These are phyloP conservation scores for Tricladium varicosporioides DNA, from an alignment of 2,329 filamentous ascomycete species.

Conservation along the genomic window DNA sequence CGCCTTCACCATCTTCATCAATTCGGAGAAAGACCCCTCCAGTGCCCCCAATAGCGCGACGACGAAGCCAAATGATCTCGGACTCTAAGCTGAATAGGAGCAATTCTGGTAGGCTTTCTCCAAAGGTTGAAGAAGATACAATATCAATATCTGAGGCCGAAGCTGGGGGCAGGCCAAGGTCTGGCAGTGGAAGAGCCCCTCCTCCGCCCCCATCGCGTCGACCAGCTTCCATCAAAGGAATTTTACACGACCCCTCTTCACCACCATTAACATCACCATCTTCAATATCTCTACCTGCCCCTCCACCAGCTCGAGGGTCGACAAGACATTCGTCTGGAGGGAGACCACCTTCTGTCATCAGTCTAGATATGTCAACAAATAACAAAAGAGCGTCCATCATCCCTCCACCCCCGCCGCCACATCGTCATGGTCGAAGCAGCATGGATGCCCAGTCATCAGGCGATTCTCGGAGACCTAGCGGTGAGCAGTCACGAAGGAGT, in stretches of 20 bases:
- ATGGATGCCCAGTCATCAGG: slow-evolving; percentile 25
- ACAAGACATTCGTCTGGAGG: slow-evolving; percentile 21
- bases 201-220: slow-evolving; percentile 35
- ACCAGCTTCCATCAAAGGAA: slow-evolving; percentile 22
- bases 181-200: slow-evolving; percentile 26
- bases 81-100: slow-evolving; percentile 28
- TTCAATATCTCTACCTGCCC: slow-evolving; percentile 38
- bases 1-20: slow-evolving; percentile 34
- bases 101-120: slow-evolving; percentile 25
- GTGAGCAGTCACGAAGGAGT: slow-evolving; percentile 25
- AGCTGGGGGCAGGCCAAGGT: slow-evolving; percentile 12
- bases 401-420: slow-evolving; percentile 39
- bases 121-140: slow-evolving; percentile 31
- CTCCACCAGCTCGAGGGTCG: slow-evolving; percentile 37
- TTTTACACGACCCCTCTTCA: slow-evolving; percentile 18
- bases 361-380: slow-evolving; percentile 23
- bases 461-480: slow-evolving; percentile 23
- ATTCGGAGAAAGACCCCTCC: slow-evolving; percentile 37
- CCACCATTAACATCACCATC: slow-evolving; percentile 30
- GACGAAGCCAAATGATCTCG: slow-evolving; percentile 32
- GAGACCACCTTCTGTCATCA: slow-evolving; percentile 27
- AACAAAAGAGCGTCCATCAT: slow-evolving; percentile 29
- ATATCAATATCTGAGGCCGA: slow-evolving; percentile 10
- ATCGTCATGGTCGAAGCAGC: slow-evolving; percentile 38
- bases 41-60: slow-evolving; percentile 39